These are phyloP conservation scores for Sedum album DNA, from an alignment of 164 flowering plant species.

Conservation along the genomic window DNA sequence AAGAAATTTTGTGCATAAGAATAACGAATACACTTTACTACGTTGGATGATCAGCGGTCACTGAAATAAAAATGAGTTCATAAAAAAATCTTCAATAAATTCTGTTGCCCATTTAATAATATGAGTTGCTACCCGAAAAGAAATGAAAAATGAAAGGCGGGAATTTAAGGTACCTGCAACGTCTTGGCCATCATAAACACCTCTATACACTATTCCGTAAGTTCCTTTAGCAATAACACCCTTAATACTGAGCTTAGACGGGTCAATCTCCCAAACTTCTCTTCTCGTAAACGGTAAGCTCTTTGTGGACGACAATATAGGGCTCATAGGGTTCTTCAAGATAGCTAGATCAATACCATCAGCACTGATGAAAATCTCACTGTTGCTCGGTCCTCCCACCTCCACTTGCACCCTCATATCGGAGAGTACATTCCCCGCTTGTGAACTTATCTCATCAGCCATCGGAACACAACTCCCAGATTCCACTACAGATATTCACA, in stretches of 20 bases:
- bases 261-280: slow-evolving; percentile 90
- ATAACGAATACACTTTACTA: too few relatives aligned
- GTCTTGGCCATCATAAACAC: too few relatives aligned
- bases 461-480: not conserved
- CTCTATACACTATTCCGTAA: slow-evolving; percentile 80
- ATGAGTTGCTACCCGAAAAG: too few relatives aligned
- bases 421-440: slow-evolving; percentile 1
- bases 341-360: slow-evolving; percentile 79
- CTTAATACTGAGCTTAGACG: slow-evolving; percentile 55
- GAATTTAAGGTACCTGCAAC: slow-evolving; percentile 60
- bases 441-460: not conserved
- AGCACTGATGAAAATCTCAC: slow-evolving; percentile 58
- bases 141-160: not conserved
- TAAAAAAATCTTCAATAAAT: too few relatives aligned
- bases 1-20: too few relatives aligned
- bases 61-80: too few relatives aligned
- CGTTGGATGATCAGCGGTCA: too few relatives aligned
- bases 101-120: too few relatives aligned
- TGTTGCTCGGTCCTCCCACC: slow-evolving; percentile 33
- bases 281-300: slow-evolving; percentile 19
- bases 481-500: too few relatives aligned
- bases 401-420: slow-evolving; percentile 20
- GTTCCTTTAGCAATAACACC: slow-evolving; percentile 71
- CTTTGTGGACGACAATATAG: slow-evolving; percentile 64
- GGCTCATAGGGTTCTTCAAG: slow-evolving; percentile 70